Base-by-base conservation (phyloP, 768 basidiomycete species). In the Naganishia friedmannii region DNA sequence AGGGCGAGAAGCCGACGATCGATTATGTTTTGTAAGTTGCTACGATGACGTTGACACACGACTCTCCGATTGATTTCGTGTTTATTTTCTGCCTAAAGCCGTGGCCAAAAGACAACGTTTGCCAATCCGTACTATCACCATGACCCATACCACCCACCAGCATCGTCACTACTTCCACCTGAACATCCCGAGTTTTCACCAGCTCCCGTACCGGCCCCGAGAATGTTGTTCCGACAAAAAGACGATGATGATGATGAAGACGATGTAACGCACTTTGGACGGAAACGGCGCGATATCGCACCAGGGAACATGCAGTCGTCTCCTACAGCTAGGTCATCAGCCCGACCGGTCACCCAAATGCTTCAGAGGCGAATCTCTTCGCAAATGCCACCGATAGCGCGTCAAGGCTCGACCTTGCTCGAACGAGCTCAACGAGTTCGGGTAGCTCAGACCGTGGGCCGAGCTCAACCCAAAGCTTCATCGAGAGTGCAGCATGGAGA, bases 131-230 rank as follows among this genome's bases (percentile, higher is more conserved):
- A 65, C 56, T 70, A 53, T 17, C 60, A 37, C 23, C 60, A 63
- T 29, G 60, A 63, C 32, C 60, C 60, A 2, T 63, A 63, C 42
- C 60, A 34, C 17, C 60, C 60, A 15, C 54, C 69, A n/a, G 45
- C 58, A 34, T 32, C 60, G 34, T 65, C 58, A 32, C 45, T 48
- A 10, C 60, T 70, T 34, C 69, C 69, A 26, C 51, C 53, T 26
- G 34, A 54, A 48, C 69, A 70, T 65, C 69, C 69, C 39, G 69
- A 70, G 17, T 70, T 65, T 29, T 70, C 69, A 19, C 69, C 69
- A 4, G 58, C 60, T 2, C 69, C 69, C 15, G 60, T 58, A 28
- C 69, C 69, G 19, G 32, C 48, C n/a, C 69, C 69, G 3, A 55
- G 69, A 15, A 12, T 70, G 13, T 51, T 70, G 19, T 70, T 66